Base-by-base conservation (phyloP, 495 filamentous ascomycete species). In the Staphylotrichum longicolle region DNA sequence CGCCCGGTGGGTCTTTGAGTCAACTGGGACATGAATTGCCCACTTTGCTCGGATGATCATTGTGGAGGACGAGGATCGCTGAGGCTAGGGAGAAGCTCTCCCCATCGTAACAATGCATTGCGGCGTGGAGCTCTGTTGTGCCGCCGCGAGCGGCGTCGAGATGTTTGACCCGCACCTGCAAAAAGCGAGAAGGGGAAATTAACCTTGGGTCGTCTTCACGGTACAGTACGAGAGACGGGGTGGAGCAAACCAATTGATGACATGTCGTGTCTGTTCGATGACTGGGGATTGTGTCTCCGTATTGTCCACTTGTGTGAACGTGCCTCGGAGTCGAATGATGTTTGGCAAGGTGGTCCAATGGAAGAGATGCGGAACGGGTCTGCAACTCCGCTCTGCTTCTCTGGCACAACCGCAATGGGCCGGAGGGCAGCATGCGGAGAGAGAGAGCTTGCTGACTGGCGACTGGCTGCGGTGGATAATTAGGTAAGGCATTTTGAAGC, bases 41-140 rank as follows among this genome's bases (percentile, higher is more conserved):
- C 57, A 44, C 57, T 42, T 20, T 32, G 35, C 46, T 52, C 40
- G 14, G 39, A 35, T 52, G 47, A 44, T 58, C 57, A 27, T 20
- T 51, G 57, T 9, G 57, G 45, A 49, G 41, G 42, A n/a, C 3
- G 57, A 41, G 46, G 34, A 51, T 47, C 33, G n/a, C 27, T 44
- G 34, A 20, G 20, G n/a, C 14, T 20, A n/a, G 40, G 44, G 30
- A 42, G 11, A 11, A 50, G 48, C 48, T 37, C 32, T 33, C 37
- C 37, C 5, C 10, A 10, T 33, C 11, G 51, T 8, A 14, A 30
- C 32, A 37, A 41, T 5, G 9, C 7, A 33, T 44, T 55, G 52
- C 52, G 37, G n/a, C 57, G 57, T 50, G 46, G 57, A 59, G 46
- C 56, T 49, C 14, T 40, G 47, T 48, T 41, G 57, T 40, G 48